Conservation (phyloP, 768 basidiomycete genomes). For the Lactifluus subvellereus region DNA sequence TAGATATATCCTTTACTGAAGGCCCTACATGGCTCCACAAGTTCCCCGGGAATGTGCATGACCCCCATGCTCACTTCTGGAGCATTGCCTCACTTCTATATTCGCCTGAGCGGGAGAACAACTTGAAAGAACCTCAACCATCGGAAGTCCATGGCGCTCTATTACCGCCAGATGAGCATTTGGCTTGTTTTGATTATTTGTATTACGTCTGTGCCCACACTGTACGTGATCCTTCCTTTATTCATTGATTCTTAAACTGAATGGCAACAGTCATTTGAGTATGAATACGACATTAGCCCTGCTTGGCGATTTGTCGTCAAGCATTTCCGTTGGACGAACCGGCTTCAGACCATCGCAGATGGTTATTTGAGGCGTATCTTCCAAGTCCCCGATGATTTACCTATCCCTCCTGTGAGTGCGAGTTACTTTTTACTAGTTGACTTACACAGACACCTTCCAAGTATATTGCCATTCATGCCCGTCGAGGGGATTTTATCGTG, state of each 20-base stretch:
- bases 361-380: conserved; percentile 31
- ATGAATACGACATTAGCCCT: conserved; percentile 31
- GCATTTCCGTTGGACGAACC: conserved; percentile 33
- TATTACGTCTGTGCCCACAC: conserved; percentile 35
- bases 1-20: conserved; percentile 36
- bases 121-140: conserved; percentile 26
- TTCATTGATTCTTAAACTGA: conserved; percentile 2
- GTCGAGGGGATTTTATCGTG: conserved; percentile 19
- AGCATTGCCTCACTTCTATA: conserved; percentile 32
- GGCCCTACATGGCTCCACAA: conserved; percentile 32
- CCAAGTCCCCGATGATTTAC: conserved; percentile 25
- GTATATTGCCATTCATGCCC: conserved; percentile 21
- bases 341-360: conserved; percentile 30
- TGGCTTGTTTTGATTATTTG: conserved; percentile 39
- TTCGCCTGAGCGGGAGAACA: conserved; percentile 30
- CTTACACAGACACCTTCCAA: neutral
- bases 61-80: conserved; percentile 33
- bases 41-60: conserved; percentile 31
- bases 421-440: neutral
- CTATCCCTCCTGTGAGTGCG: conserved; percentile 32
- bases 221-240: conserved; percentile 22
- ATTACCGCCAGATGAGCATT: conserved; percentile 35
- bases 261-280: conserved; percentile 30
- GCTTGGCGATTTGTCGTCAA: conserved; percentile 34
- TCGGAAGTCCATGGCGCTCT: conserved; percentile 27